Evolutionary conservation across 2,329 filamentous ascomycete species (phyloP), one percentile per base, ranked within the genome.

Genomic region (Paraconiothyrium brasiliense): DNA sequence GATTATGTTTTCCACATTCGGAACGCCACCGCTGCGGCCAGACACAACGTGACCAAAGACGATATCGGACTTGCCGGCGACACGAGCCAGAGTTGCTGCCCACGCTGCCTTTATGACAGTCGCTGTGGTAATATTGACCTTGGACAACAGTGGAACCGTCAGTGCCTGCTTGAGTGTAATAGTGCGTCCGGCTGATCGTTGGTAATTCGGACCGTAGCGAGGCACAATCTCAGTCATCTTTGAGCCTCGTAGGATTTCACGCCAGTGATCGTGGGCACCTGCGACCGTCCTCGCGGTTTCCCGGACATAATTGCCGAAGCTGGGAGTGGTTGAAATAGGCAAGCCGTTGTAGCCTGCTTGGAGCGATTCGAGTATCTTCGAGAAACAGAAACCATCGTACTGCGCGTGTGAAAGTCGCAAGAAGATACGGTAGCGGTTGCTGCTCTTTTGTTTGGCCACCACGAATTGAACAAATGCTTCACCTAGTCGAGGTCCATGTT

Each of bases 91-190:
- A 11, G 79, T 78, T 1, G 72, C 66, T 0, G 81, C 76, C 82
- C 82, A 84, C 0, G 82, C 81, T n/a, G 79, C 80, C 58, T 83
- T 83, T 66, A 83, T 70, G 22, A 83, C 57, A 0, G 80, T 83
- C 8, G 82, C 81, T 10, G 71, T 71, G 9, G 79, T 80, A 54
- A 80, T 76, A 65, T 76, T 74, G 62, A 72, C 54, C 22, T 69
- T 63, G 4, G 69, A 68, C 22, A 74, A 50, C 14, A 60, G 63
- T 5, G 67, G 67, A 5, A 70, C 64, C 2, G 63, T 69, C 10
- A 75, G 62, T 37, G 55, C 71, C 35, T 70, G 65, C 39, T 70
- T 74, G 13, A 77, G 67, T 0, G 69, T 74, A 22, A 75, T 64
- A 1, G 73, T 74, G n/a, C 55, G 59, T 13, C 74, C 72, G 13